Evolutionary conservation across 495 filamentous ascomycete genomes (phyloP), one percentile per base, ranked within the genome.

Genomic region (Parathielavia hyrcaniae): DNA sequence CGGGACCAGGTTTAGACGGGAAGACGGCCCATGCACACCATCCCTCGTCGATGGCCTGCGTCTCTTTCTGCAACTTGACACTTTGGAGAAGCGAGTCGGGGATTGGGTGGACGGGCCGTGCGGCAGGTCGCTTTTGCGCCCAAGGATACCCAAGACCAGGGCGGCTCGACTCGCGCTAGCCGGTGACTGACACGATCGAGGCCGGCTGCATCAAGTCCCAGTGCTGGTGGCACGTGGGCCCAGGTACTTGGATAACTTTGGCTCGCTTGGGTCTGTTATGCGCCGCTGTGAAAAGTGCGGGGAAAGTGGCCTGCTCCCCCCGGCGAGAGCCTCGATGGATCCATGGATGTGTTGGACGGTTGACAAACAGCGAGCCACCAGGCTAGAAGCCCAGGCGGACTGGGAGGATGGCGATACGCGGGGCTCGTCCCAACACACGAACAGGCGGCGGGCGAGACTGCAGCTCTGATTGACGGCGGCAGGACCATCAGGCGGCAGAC

Each of bases 61-160:
- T 30, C 26, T 6, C 26, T 30, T 36, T 38, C 50, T 52, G 47
- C 51, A 30, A 5, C 13, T 57, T 54, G 59, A 44, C 61, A 64
- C 50, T 57, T 59, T 59, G 50, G 57, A 30, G 53, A 52, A 59
- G 26, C 3, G 26, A 30, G 26, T 6, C 26, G 6, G 26, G n/a
- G 26, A 2, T 6, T 30, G 26, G 26, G 6, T 30, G 26, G 2
- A 50, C 53, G 30, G 55, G 39, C 54, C 35, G 55, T 61, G 62
- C 55, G 55, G 50, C 23, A 47, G 56, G 39, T 41, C 50, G 46
- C 49, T 58, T 61, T 65, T 57, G 56, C 46, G 59, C 62, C 62
- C 62, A 65, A 65, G 47, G 38, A 52, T 54, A 61, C 56, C 63
- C 59, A 62, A 62, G 53, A 57, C 57, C 53, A n/a, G n/a, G n/a